phyloP scores from a whole-genome alignment of 2,329 filamentous ascomycete species.

The Xylariaceae sp. region DNA sequence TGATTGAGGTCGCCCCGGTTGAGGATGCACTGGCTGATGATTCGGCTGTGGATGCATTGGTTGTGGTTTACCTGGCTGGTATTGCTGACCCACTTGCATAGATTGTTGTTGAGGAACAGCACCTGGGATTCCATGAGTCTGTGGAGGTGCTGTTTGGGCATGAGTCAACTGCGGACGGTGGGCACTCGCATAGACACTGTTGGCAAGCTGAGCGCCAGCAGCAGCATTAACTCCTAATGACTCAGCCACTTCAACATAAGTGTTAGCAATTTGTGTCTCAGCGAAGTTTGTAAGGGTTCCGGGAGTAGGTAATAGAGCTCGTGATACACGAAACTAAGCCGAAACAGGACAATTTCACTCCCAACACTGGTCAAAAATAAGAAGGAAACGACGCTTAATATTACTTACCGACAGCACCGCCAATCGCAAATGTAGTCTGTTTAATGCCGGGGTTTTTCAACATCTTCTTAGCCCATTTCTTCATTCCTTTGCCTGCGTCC shows the following conservation, averaged over 20 bases:
- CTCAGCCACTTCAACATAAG: constrained; percentile 22
- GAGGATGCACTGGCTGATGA: neutral
- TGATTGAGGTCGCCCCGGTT: neutral
- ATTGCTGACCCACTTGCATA: constrained; percentile 12
- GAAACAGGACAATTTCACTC: constrained; percentile 26
- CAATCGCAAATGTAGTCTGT: constrained; percentile 35
- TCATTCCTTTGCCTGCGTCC: constrained; percentile 39
- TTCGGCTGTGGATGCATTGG: neutral
- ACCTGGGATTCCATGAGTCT: constrained; percentile 14
- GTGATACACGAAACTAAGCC: constrained; percentile 10
- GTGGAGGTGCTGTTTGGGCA: constrained; percentile 26
- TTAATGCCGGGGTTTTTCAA: constrained; percentile 37
- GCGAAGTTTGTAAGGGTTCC: constrained; percentile 8
- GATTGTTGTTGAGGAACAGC: constrained; percentile 6
- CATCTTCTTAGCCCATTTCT: constrained; percentile 43
- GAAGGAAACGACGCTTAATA: constrained; percentile 11
- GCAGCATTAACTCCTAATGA: constrained; percentile 21
- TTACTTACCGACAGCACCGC: constrained; percentile 36
- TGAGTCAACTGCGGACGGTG: constrained; percentile 25
- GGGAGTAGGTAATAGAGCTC: constrained; percentile 20
- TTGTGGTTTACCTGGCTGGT: constrained; percentile 11
- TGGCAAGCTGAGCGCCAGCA: constrained; percentile 25
- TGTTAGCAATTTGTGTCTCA: constrained; percentile 5
- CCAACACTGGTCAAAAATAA: constrained; percentile 5
- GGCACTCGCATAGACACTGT: constrained; percentile 8